A percentile compares a stretch with the other conserved stretches of the same genome.
These are phyloP conservation scores for Leptosphaerulina australis DNA, from an alignment of 2,329 filamentous ascomycete genomes.

Conservation along the genomic window DNA sequence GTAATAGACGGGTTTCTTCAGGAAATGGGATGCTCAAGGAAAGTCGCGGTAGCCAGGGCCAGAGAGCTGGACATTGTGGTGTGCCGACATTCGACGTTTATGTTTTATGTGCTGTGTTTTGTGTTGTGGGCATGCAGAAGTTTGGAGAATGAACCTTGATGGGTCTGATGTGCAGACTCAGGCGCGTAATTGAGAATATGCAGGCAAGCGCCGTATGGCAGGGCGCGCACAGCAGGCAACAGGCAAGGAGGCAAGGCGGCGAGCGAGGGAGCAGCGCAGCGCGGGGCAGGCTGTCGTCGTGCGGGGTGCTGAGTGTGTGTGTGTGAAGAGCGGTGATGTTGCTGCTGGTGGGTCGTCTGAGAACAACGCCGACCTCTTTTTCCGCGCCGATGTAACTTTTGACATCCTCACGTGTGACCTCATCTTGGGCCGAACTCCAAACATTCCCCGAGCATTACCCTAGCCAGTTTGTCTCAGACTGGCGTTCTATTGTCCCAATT, in stretches of 20 bases:
- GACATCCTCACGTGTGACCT: slow-evolving; percentile 10
- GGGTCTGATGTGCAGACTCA: slow-evolving; percentile 19
- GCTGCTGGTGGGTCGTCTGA: slow-evolving; percentile 2
- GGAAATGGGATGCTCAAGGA: slow-evolving; percentile 60
- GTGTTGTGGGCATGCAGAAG: slow-evolving; percentile 14
- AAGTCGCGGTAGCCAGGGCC: slow-evolving; percentile 54
- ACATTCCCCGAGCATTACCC: no score
- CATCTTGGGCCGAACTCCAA: slow-evolving; percentile 7
- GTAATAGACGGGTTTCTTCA: slow-evolving; percentile 43
- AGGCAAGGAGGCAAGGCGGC: slow-evolving; percentile 1
- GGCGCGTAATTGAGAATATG: slow-evolving; percentile 11
- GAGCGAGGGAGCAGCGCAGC: slow-evolving; percentile 13
- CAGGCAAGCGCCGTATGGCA: not conserved
- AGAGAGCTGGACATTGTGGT: slow-evolving; percentile 58
- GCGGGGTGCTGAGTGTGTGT: slow-evolving; percentile 6
- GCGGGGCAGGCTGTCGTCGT: slow-evolving; percentile 9
- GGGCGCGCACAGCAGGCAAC: slow-evolving; percentile 1
- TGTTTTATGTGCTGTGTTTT: slow-evolving; percentile 18
- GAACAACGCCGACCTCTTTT: not conserved
- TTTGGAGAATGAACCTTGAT: no score
- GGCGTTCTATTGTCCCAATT: no score
- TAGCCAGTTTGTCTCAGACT: no score
- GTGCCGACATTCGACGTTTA: slow-evolving; percentile 53
- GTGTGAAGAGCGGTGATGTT: slow-evolving; percentile 1
- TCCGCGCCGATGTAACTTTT: slow-evolving; percentile 6